These are phyloP conservation scores for Ustilago cynodontis DNA, from an alignment of 1,284 basidiomycete genomes.

Conservation along the genomic window DNA sequence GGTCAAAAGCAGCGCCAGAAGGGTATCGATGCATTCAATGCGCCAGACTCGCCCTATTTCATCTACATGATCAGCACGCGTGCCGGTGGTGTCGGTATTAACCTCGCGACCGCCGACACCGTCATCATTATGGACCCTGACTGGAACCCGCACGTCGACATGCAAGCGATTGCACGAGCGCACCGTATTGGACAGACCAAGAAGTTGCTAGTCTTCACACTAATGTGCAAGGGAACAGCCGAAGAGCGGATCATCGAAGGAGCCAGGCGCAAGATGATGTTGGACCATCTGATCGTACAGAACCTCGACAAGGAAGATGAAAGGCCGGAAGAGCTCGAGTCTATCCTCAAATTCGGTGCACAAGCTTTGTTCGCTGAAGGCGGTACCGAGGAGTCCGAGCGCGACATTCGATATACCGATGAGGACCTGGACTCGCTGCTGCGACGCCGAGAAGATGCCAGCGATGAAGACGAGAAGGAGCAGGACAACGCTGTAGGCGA, in stretches of 20 bases:
- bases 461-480: slow-evolving; percentile 47
- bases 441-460: slow-evolving; percentile 55
- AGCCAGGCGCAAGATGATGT: slow-evolving; percentile 68
- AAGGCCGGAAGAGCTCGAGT: slow-evolving; percentile 62
- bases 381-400: slow-evolving; percentile 59
- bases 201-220: slow-evolving; percentile 70
- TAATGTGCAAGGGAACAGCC: slow-evolving; percentile 70
- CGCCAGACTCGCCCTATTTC: slow-evolving; percentile 78
- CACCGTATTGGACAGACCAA: slow-evolving; percentile 75
- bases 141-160: slow-evolving; percentile 89
- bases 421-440: slow-evolving; percentile 68
- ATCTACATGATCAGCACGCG: slow-evolving; percentile 68
- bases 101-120: slow-evolving; percentile 78
- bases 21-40: slow-evolving; percentile 90
- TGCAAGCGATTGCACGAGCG: slow-evolving; percentile 86
- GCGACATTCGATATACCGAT: slow-evolving; percentile 65
- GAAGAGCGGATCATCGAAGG: slow-evolving; percentile 69
- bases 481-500: slow-evolving; percentile 1
- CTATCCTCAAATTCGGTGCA: slow-evolving; percentile 69
- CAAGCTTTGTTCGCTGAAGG: slow-evolving; percentile 68
- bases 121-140: slow-evolving; percentile 93
- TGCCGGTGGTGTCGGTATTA: slow-evolving; percentile 71
- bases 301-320: slow-evolving; percentile 59
- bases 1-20: slow-evolving; percentile 59
- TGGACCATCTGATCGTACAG: slow-evolving; percentile 70